A percentile compares a stretch with the other conserved stretches of the same genome.
phyloP scores from a whole-genome alignment of 2,329 filamentous ascomycete genomes.

The Neurospora crassa region DNA sequence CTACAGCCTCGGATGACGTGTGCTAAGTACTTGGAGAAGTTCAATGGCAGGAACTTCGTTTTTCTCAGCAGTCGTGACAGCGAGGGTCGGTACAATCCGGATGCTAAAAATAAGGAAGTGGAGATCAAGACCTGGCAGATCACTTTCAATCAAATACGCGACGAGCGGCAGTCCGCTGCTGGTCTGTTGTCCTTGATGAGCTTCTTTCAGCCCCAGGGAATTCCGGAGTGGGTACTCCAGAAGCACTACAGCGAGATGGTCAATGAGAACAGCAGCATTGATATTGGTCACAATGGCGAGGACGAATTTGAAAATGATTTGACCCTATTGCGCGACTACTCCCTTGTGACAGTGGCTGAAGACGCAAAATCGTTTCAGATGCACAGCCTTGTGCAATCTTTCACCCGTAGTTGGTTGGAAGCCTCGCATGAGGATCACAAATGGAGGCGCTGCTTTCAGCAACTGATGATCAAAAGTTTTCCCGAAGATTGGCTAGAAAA shows the following conservation, averaged over 20 bases:
- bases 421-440: background rate
- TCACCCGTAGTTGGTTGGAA: background rate
- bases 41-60: background rate
- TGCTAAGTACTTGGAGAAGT: background rate
- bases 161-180: background rate
- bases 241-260: background rate
- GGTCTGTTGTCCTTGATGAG: background rate
- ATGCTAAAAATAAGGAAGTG: background rate
- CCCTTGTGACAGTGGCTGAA: background rate
- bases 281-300: background rate
- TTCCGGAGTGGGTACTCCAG: background rate
- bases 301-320: background rate
- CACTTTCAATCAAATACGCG: background rate
- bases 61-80: background rate
- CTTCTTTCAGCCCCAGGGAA: background rate
- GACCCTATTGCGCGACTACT: background rate
- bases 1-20: background rate
- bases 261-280: fast-evolving
- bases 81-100: fast-evolving
- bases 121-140: background rate
- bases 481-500: too few relatives aligned
- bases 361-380: background rate
- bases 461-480: background rate
- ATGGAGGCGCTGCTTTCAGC: background rate
- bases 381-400: background rate